Conservation (phyloP, 768 basidiomycete species). For the Lentinula sp. region DNA sequence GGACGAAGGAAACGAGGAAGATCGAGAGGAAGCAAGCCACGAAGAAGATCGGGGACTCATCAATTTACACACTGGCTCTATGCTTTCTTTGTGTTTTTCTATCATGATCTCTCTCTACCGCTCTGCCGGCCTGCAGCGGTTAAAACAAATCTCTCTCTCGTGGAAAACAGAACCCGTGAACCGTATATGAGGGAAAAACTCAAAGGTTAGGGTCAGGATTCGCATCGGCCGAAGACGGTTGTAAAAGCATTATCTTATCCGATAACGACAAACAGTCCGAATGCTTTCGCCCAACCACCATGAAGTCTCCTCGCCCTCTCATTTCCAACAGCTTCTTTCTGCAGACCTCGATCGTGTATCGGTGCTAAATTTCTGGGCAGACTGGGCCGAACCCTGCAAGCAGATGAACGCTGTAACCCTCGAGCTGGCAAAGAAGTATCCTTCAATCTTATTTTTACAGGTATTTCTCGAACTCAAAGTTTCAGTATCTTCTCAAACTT, state of each 20-base stretch:
- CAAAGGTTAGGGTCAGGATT: no score
- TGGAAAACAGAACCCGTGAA: no score
- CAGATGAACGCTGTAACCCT: constrained; percentile 78
- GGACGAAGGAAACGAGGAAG: no score
- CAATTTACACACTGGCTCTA: no score
- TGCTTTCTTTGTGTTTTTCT: no score
- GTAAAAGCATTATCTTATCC: neutral
- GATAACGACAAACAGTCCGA: neutral
- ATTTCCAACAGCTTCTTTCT: constrained; percentile 73
- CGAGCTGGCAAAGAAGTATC: constrained; percentile 71
- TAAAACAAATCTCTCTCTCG: no score
- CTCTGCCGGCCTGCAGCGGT: no score
- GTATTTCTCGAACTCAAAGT: constrained; percentile 28
- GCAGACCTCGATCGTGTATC: constrained; percentile 76
- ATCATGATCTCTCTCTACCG: no score
- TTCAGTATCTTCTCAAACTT: neutral
- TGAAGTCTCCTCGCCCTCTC: constrained; percentile 52
- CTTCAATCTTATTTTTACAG: constrained; percentile 64
- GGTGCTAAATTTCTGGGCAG: constrained; percentile 90
- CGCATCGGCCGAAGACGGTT: no score
- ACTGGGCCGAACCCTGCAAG: constrained; percentile 88
- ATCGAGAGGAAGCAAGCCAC: no score
- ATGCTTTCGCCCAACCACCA: constrained; percentile 20
- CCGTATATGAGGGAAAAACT: no score
- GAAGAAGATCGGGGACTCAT: no score